Conservation (phyloP, 1,139 yeast species). For the Geotrichum carabidarum region DNA sequence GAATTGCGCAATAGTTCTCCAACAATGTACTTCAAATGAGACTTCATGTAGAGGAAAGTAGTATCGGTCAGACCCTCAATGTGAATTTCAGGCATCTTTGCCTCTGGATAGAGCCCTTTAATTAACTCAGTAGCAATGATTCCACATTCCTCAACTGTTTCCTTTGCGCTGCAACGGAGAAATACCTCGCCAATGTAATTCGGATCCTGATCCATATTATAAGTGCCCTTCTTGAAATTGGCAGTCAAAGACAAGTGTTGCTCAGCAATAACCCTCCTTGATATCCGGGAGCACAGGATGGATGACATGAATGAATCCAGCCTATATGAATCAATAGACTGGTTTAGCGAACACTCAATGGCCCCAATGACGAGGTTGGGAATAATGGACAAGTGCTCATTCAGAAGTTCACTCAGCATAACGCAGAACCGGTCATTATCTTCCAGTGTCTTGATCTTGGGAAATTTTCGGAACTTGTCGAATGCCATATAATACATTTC, state of each 20-base stretch:
- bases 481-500: conserved; percentile 85
- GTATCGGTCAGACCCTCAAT: conserved; percentile 60
- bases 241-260: conserved; percentile 78
- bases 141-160: conserved; percentile 57
- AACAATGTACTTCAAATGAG: conserved; percentile 77
- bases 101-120: conserved; percentile 45
- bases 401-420: conserved; percentile 54
- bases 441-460: conserved; percentile 58
- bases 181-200: conserved; percentile 84
- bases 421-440: conserved; percentile 72
- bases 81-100: conserved; percentile 62
- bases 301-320: conserved; percentile 71
- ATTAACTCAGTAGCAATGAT: conserved; percentile 44
- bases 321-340: conserved; percentile 54
- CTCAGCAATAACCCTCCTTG: conserved; percentile 84
- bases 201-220: conserved; percentile 42
- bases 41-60: conserved; percentile 73
- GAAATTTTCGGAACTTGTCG: conserved; percentile 72
- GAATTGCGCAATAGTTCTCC: conserved; percentile 86
- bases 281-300: conserved; percentile 75
- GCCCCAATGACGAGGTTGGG: conserved; percentile 94
- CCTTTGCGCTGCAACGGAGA: conserved; percentile 69
- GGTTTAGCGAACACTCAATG: conserved; percentile 66
- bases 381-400: conserved; percentile 70
- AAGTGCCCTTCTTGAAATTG: conserved; percentile 43